Evolutionary conservation across 225 moss, liverwort and hornwort genomes (phyloP).

Genomic region (Sphagnum contortum): DNA sequence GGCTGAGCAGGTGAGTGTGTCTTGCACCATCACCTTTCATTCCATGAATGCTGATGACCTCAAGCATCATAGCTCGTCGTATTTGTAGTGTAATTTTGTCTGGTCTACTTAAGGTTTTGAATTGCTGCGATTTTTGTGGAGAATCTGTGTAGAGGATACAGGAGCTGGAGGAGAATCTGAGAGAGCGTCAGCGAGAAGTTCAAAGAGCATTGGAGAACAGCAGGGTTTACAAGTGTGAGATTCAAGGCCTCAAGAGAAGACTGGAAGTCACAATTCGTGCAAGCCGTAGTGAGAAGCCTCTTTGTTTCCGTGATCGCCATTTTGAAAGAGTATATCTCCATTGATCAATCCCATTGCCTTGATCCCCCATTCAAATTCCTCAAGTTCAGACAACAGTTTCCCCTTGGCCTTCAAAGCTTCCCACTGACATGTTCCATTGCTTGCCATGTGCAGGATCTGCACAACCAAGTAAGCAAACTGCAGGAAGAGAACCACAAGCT

Average conservation of each 20-base stretch:
- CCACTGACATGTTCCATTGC: too few relatives aligned
- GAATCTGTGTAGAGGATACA: constrained; percentile 36
- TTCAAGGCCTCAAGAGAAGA: constrained; percentile 38
- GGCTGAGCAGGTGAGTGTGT: constrained; percentile 43
- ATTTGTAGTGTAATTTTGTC: too few relatives aligned
- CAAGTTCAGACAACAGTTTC: too few relatives aligned
- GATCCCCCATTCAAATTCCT: too few relatives aligned
- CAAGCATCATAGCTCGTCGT: too few relatives aligned
- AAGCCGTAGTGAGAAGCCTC: constrained; percentile 24
- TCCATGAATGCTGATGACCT: too few relatives aligned
- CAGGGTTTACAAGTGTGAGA: constrained; percentile 50
- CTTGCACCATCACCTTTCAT: too few relatives aligned
- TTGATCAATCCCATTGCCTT: too few relatives aligned
- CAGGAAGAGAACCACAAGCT: constrained; percentile 41
- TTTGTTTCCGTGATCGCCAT: constrained; percentile 19
- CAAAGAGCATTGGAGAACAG: constrained; percentile 44
- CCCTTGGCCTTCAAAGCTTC: too few relatives aligned
- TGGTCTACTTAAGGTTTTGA: too few relatives aligned
- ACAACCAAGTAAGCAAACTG: constrained; percentile 34
- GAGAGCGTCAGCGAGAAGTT: constrained; percentile 38
- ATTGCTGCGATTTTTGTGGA: too few relatives aligned
- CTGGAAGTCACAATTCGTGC: constrained; percentile 38
- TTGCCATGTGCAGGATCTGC: constrained; percentile 23
- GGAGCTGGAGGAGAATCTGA: constrained; percentile 55
- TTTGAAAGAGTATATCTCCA: too few relatives aligned